A percentile compares a stretch with the other conserved stretches of the same genome.
These are phyloP conservation scores for Aquilaria sinensis DNA, from an alignment of 345 rosid species.

Conservation along the genomic window DNA sequence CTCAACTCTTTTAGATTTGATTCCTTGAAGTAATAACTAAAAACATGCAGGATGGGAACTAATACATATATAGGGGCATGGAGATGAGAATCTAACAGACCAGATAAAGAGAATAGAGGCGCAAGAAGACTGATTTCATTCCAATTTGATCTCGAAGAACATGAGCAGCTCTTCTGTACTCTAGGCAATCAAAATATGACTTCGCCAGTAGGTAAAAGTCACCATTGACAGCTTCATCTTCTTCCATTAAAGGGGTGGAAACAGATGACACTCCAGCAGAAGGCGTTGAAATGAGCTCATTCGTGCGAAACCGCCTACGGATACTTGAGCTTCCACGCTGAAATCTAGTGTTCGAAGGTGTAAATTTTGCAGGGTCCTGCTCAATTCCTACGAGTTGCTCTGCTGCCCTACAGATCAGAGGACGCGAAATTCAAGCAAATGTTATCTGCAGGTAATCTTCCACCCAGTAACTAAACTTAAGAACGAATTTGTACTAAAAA, in stretches of 20 bases:
- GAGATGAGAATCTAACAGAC: slow-evolving; percentile 30
- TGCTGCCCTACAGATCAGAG: slow-evolving; percentile 61
- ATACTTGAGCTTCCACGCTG: slow-evolving; percentile 98
- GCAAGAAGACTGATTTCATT: slow-evolving; percentile 79
- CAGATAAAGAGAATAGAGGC: slow-evolving; percentile 89
- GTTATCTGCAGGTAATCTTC: no score
- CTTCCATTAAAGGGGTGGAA: slow-evolving; percentile 78
- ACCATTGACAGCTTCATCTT: slow-evolving; percentile 68
- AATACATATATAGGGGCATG: slow-evolving; percentile 9
- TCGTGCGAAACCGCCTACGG: slow-evolving; percentile 73
- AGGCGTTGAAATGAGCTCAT: slow-evolving; percentile 68
- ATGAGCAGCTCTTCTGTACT: slow-evolving; percentile 81
- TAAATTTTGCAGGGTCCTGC: slow-evolving; percentile 80
- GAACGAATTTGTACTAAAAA: no score
- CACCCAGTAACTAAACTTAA: no score
- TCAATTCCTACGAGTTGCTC: slow-evolving; percentile 93
- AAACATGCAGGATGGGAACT: no score
- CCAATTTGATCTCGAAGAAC: slow-evolving; percentile 72
- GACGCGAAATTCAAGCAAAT: no score
- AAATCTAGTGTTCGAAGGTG: slow-evolving; percentile 91
- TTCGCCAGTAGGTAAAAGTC: slow-evolving; percentile 89
- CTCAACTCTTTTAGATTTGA: no score
- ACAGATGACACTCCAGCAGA: slow-evolving; percentile 58
- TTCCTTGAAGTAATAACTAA: no score
- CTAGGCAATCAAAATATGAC: slow-evolving; percentile 83